Base-by-base conservation (phyloP, 1,139 yeast species). In the Torulaspora pretoriensis region DNA sequence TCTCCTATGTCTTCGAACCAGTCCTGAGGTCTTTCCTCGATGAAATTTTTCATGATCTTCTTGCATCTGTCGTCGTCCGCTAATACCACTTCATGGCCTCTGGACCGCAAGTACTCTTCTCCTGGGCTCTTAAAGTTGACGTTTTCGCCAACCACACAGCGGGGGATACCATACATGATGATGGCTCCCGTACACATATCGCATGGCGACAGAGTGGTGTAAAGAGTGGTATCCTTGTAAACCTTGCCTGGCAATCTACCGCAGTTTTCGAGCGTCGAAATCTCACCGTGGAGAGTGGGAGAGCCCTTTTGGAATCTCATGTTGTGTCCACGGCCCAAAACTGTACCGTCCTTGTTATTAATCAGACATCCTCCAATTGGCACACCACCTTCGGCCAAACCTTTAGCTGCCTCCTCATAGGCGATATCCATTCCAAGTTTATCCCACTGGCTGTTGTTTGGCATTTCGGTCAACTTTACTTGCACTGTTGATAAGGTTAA, bases 131-230 rank as follows among this genome's bases (percentile, higher is more conserved):
- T 54, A 57, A 84, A 90, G 22, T 83, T 89, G 42, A 68, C 77
- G 65, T 88, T 88, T 65, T 90, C 97, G 16, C 96, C 97, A 66
- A 88, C 61, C 0, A 90, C 97, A 29, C 88, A 84, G 53, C 97
- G 73, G 55, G 81, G 80, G 53, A 90, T 75, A 29, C 96, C 96
- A 67, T 89, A 90, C 73, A 90, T 72, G 45, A 90, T 62, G 54
- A 94, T 86, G 12, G 96, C 95, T 14, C 97, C 97, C 6, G 95
- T 78, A 62, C 97, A 90, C 97, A 90, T 90, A 54, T 81, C 74
- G 65, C 97, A 90, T 2, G 97, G 97, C 5, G 96, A 85, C 53
- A 90, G 71, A 0, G 97, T 86, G 35, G 97, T 88, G 68, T 89
- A 90, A 80, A 90, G 79, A 53, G 83, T 84, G 67, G 82, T 82